A percentile compares a stretch with the other conserved stretches of the same genome.
Evolutionary conservation across 805 yeast genomes (phyloP).

Genomic region (Sugiyamaella boreocaroliniensis): DNA sequence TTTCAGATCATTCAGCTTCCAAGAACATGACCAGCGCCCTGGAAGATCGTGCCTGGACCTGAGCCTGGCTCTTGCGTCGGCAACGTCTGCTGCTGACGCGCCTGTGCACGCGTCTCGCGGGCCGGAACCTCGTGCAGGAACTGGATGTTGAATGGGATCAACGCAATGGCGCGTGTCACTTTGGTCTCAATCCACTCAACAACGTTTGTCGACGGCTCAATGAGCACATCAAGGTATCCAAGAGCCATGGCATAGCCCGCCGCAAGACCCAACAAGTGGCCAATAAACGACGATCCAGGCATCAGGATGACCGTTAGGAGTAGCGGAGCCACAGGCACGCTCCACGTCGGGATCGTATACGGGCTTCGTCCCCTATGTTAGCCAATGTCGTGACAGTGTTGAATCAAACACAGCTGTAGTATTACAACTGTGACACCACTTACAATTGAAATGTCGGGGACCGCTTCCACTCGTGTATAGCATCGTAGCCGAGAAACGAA

Average conservation of each 20-base stretch:
- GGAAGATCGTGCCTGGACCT: not conserved
- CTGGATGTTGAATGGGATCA: conserved; percentile 47
- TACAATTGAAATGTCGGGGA: conserved; percentile 22
- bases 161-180: conserved; percentile 42
- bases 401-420: no score
- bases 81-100: conserved; percentile 2
- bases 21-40: not conserved
- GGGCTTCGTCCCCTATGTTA: conserved; percentile 1
- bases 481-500: conserved; percentile 54
- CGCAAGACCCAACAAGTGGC: conserved; percentile 61
- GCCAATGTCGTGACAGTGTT: no score
- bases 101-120: conserved; percentile 29
- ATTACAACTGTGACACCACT: conserved; percentile 1
- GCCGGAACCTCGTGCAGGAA: conserved; percentile 60
- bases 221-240: conserved; percentile 50
- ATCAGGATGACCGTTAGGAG: conserved; percentile 44
- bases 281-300: conserved; percentile 66
- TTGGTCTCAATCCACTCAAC: conserved; percentile 59
- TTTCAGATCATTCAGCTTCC: not conserved
- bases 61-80: conserved; percentile 5
- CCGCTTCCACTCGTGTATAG: conserved; percentile 40
- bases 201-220: conserved; percentile 50
- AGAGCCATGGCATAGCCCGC: conserved; percentile 55
- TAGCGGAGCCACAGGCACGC: conserved; percentile 50
- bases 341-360: conserved; percentile 48